phyloP scores from a whole-genome alignment of 1,284 basidiomycete species.

The Moesziomyces antarcticus region DNA sequence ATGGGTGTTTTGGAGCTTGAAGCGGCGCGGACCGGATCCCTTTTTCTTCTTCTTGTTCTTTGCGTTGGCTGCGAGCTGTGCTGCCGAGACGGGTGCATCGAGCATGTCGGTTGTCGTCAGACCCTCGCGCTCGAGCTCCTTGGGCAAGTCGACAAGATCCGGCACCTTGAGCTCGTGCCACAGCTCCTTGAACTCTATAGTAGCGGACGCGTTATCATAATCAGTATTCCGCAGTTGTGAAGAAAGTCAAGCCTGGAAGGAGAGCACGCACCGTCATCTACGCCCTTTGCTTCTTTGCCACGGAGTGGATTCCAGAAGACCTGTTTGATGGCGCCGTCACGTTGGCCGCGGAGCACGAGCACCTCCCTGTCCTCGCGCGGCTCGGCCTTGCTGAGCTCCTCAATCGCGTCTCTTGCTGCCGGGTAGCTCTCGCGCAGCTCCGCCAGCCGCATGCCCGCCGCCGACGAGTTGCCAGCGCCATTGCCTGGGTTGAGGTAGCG shows the following conservation, averaged over 20 bases:
- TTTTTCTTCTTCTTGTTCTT: constrained; percentile 57
- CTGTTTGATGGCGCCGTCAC: constrained; percentile 78
- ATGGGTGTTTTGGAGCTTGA: constrained; percentile 87
- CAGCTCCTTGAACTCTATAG: constrained; percentile 81
- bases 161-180: constrained; percentile 87
- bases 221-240: not conserved
- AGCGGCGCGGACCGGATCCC: constrained; percentile 47
- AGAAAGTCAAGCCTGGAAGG: not conserved
- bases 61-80: constrained; percentile 29
- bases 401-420: constrained; percentile 72
- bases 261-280: constrained; percentile 80
- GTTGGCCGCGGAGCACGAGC: constrained; percentile 82
- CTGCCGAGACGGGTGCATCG: constrained; percentile 45
- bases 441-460: constrained; percentile 79
- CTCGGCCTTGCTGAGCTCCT: constrained; percentile 55
- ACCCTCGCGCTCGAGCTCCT: constrained; percentile 74
- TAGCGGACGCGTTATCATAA: not conserved
- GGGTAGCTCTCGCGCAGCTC: constrained; percentile 89
- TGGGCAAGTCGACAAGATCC: constrained; percentile 81
- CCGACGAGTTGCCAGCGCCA: constrained; percentile 32
- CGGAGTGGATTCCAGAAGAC: constrained; percentile 92
- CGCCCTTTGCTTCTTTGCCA: constrained; percentile 75
- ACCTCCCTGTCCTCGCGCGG: constrained; percentile 82
- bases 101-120: constrained; percentile 57
- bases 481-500: constrained; percentile 53